Percentiles rank a stretch among this genome's conserved stretches.
Conservation (phyloP, 2,329 filamentous ascomycete genomes). For the Aspergillus quadricinctus region DNA sequence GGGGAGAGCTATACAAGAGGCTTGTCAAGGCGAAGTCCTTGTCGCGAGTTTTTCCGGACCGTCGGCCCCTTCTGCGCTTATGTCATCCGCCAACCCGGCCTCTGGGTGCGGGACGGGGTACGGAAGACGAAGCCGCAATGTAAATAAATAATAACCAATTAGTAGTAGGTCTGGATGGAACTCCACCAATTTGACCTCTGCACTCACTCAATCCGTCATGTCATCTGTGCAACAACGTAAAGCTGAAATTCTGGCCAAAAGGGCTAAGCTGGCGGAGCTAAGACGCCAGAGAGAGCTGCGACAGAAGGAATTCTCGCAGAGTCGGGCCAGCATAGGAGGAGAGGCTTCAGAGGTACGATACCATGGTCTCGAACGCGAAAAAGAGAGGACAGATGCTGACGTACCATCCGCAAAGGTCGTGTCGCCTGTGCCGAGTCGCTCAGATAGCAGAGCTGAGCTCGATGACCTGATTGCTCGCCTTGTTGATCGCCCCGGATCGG, state of each 20-base stretch:
- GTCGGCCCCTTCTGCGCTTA: constrained; percentile 31
- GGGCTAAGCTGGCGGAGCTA: constrained; percentile 92
- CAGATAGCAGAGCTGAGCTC: constrained; percentile 64
- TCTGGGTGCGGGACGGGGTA: constrained; percentile 12
- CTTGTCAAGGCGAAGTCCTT: constrained; percentile 35
- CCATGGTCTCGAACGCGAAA: background rate
- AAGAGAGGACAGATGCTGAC: constrained; percentile 10
- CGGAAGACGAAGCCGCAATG: constrained; percentile 2
- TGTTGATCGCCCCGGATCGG: constrained; percentile 71
- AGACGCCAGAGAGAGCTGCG: constrained; percentile 86
- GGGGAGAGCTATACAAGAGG: constrained; percentile 15
- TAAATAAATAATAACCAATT: constrained; percentile 23
- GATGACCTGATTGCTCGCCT: constrained; percentile 81
- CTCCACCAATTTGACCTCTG: constrained; percentile 10
- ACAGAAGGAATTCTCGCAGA: constrained; percentile 67
- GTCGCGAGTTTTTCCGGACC: constrained; percentile 42
- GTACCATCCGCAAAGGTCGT: constrained; percentile 49
- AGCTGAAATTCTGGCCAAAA: constrained; percentile 95
- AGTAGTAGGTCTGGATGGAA: constrained; percentile 1
- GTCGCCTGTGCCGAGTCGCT: constrained; percentile 65
- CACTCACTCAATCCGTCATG: constrained; percentile 19
- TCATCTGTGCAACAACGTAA: constrained; percentile 63
- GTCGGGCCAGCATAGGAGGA: constrained; percentile 64
- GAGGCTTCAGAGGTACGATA: constrained; percentile 64
- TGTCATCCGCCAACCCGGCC: constrained; percentile 30